A percentile compares a stretch with the other conserved stretches of the same genome.
These are phyloP conservation scores for Angomonas deanei DNA, from an alignment of 208 protist genomes.

Conservation along the genomic window DNA sequence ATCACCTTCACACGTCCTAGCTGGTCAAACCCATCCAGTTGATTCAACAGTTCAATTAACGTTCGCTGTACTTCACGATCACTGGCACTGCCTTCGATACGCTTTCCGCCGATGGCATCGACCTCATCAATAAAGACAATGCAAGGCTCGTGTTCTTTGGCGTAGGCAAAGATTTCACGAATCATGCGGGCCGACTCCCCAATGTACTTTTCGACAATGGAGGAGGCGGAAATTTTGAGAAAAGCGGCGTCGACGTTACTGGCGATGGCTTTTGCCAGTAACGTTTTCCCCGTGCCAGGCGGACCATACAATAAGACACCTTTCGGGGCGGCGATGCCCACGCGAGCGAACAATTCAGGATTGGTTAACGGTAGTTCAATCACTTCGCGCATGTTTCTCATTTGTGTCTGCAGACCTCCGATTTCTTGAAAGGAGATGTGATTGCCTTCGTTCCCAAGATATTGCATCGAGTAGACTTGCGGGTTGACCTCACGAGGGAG, in stretches of 20 bases:
- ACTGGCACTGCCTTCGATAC: slow-evolving; percentile 98
- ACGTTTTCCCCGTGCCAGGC: slow-evolving; percentile 93
- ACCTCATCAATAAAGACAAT: slow-evolving; percentile 99
- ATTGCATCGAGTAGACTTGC: slow-evolving; percentile 99
- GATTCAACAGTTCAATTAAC: slow-evolving; percentile 99
- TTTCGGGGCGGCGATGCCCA: slow-evolving; percentile 99
- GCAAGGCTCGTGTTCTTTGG: slow-evolving; percentile 97
- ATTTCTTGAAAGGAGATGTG: slow-evolving; percentile 93
- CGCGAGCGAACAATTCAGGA: slow-evolving; percentile 98
- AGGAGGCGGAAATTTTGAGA: slow-evolving; percentile 97
- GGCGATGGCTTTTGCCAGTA: slow-evolving; percentile 98
- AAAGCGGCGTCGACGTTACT: slow-evolving; percentile 98
- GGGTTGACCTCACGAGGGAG: slow-evolving; percentile 99
- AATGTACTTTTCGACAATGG: slow-evolving; percentile 99
- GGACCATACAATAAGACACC: slow-evolving; percentile 99
- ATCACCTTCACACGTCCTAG: slow-evolving; percentile 99
- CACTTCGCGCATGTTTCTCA: slow-evolving; percentile 98
- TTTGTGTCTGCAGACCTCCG: slow-evolving; percentile 97
- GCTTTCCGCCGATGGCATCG: slow-evolving; percentile 98
- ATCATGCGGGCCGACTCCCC: slow-evolving; percentile 98
- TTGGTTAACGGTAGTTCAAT: slow-evolving; percentile 99
- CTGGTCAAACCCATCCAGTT: slow-evolving; percentile 99
- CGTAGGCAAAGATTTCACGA: slow-evolving; percentile 99
- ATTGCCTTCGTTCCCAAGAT: slow-evolving; percentile 93
- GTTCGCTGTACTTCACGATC: slow-evolving; percentile 99